Conservation (phyloP, 2,329 filamentous ascomycete species). For the Fusarium pseudocircinatum region DNA sequence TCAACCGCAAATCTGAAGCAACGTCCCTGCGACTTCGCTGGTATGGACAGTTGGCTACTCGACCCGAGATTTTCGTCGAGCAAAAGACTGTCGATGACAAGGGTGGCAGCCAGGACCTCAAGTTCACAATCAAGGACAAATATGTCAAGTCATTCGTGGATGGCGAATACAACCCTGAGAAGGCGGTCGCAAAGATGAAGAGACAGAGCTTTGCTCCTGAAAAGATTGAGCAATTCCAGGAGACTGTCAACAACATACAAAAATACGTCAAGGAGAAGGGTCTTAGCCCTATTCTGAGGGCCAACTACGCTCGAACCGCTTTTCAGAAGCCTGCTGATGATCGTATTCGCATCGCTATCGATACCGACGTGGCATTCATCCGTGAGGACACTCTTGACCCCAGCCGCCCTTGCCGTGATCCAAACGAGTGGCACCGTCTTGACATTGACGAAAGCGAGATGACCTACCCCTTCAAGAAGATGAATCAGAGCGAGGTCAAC, state of each 20-base stretch:
- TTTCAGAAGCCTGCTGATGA: constrained; percentile 97
- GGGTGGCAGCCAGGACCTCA: constrained; percentile 80
- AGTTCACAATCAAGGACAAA: constrained; percentile 91
- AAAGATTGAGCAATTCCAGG: constrained; percentile 74
- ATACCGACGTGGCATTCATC: constrained; percentile 92
- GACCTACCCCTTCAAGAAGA: constrained; percentile 85
- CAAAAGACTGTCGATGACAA: constrained; percentile 86
- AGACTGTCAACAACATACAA: constrained; percentile 80
- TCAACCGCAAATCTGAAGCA: constrained; percentile 78
- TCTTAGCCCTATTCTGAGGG: constrained; percentile 85
- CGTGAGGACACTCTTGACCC: constrained; percentile 79
- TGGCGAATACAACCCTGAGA: constrained; percentile 91
- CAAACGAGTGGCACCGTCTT: constrained; percentile 86
- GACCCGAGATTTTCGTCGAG: constrained; percentile 85
- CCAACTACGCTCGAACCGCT: constrained; percentile 92
- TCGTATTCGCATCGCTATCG: constrained; percentile 89
- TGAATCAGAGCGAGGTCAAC: constrained; percentile 90
- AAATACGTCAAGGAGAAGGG: constrained; percentile 79
- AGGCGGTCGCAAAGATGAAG: constrained; percentile 87
- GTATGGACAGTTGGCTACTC: constrained; percentile 84
- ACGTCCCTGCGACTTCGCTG: constrained; percentile 88
- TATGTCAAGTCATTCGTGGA: constrained; percentile 89
- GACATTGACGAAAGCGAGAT: constrained; percentile 88
- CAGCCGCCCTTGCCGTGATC: constrained; percentile 88
- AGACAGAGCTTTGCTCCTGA: constrained; percentile 74